Base-by-base conservation (phyloP, 2,329 filamentous ascomycete species). In the Cercospora beticola region DNA sequence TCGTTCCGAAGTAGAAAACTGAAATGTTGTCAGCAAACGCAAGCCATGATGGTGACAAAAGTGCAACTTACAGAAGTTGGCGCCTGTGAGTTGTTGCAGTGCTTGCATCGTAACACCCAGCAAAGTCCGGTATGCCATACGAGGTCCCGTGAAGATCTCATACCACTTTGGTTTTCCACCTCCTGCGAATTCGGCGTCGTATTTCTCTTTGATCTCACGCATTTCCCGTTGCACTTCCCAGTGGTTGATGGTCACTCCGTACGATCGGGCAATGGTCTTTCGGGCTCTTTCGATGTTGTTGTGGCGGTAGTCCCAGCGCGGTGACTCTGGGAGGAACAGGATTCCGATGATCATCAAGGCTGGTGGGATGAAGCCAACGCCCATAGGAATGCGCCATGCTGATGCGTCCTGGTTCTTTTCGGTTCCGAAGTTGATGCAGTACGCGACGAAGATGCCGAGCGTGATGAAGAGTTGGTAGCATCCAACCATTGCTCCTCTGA, bases 381-480 rank as follows among this genome's bases (percentile, higher is more conserved):
- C 87, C 80, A 88, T 86, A 62, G 89, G 86, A 6, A 91, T 86
- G 70, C 89, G 83, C 89, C 89, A 92, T 12, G 87, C 83, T 2
- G 83, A 82, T 23, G 84, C 83, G 71, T 79, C 81, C 0, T 61
- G 18, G 61, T 81, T 81, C 2, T 76, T 79, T 71, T 87, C 81
- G 6, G 89, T 91, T 6, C 88, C 88, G 75, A 82, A 90, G 77
- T 90, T 89, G 78, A 84, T 82, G 73, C 79, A 79, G 68, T 81
- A 81, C 3, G 70, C 70, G 23, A 82, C 75, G 64, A 83, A 88
- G 76, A 92, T 90, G 59, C 89, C 89, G 30, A 90, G 81, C 0
- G 89, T 91, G 76, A 91, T 89, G 77, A 90, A 87, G 3, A 91
- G 84, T 81, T 91, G 89, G 78, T 91, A 91, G 62, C 84, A 86